Evolutionary conservation across 371 early-diverging fungal species (phyloP), one percentile per base, ranked within the genome.

Genomic region (Parasitella parasitica): DNA sequence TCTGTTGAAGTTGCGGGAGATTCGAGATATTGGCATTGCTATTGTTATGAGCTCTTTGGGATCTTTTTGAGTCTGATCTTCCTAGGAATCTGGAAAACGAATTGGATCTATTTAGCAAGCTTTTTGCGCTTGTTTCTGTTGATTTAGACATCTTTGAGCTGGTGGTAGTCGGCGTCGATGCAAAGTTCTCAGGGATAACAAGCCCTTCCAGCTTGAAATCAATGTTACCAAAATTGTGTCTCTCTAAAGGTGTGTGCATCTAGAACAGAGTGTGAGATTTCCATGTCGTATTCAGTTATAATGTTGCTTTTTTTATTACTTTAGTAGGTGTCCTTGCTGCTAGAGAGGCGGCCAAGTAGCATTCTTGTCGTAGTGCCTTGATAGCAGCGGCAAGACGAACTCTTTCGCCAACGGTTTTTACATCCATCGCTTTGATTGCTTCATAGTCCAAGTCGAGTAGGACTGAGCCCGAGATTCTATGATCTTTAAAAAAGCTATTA

Each of bases 391-490:
- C 70, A 37, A 97, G 72, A 52, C 89, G 77, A 22, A 94, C 89
- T 32, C 95, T 79, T 63, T 94, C 95, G 24, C 96, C 95, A 11
- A 96, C 91, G 1, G 89, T 88, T 43, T 71, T 71, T 34, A 97
- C 86, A 12, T 89, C 89, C 77, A 97, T 86, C 50, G 93, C 91
- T 73, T 91, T 91, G 18, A 97, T 75, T 3, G 91, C 69, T 35
- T 82, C 77, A 70, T 94, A 89, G 69, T 90, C 89, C 13, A 97
- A 81, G 64, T 95, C 94, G 7, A 92, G 77, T 48, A 97, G 74
- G 2, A 89, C 82, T 34, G 86, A 83, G 15, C 97, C 97, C 27
- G 84, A 87, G 35, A 97, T 88, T 59, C 89, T 73, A 68, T 94
- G 82, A 34, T 87, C 88, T 85, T 62, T 28, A 35, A 0, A 32